A percentile compares a stretch with the other conserved stretches of the same genome.
These are phyloP conservation scores for Mycena metata DNA, from an alignment of 768 basidiomycete species.

Conservation along the genomic window DNA sequence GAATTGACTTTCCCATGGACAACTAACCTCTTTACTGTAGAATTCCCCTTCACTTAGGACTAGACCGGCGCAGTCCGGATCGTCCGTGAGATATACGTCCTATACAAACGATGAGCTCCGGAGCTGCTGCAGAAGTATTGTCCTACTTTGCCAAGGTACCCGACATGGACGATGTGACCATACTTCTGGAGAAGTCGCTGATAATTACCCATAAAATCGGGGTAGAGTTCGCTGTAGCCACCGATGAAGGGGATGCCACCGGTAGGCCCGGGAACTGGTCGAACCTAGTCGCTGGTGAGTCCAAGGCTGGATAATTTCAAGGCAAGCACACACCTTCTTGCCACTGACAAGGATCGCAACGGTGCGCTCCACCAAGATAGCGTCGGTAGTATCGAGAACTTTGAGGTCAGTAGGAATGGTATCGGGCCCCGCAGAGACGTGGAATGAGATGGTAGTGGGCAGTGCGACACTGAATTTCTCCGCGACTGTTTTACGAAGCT, in stretches of 20 bases:
- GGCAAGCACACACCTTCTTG: conserved; percentile 25
- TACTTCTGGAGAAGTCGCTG: too few species aligned
- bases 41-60: conserved; percentile 34
- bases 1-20: too few species aligned
- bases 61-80: conserved; percentile 30
- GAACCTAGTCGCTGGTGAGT: not conserved
- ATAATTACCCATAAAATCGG: too few species aligned
- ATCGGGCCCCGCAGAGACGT: conserved; percentile 5
- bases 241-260: too few species aligned
- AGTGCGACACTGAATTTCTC: conserved; percentile 21
- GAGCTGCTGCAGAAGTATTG: too few species aligned
- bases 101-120: too few species aligned
- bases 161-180: too few species aligned
- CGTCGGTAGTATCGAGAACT: conserved; percentile 6
- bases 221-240: too few species aligned
- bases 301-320: not conserved
- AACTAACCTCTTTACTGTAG: conserved; percentile 25
- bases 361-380: not conserved
- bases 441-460: conserved; percentile 24
- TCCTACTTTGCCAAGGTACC: too few species aligned
- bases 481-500: conserved; percentile 26
- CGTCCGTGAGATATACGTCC: conserved; percentile 33
- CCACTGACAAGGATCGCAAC: conserved; percentile 32
- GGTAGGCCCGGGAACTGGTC: too few species aligned
- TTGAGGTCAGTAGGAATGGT: conserved; percentile 2